These are phyloP conservation scores for Triticum urartu DNA, from an alignment of 176 grass and related monocot species.

Conservation along the genomic window DNA sequence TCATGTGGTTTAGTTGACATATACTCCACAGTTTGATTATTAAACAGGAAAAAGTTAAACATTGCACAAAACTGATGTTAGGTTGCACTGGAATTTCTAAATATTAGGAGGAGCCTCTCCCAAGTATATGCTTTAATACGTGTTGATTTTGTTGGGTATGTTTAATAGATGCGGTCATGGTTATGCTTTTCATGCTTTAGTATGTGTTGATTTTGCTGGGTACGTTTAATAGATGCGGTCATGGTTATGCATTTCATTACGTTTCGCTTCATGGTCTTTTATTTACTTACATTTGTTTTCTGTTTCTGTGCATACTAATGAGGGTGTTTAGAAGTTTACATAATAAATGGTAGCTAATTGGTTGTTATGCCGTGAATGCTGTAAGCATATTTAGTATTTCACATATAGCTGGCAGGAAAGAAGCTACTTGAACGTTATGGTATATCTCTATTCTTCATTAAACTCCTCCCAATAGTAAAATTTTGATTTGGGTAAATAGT, in stretches of 20 bases:
- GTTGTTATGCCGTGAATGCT: neutral
- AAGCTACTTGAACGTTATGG: neutral
- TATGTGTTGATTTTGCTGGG: neutral
- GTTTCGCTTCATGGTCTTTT: neutral
- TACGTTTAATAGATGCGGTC: neutral
- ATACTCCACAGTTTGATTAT: slow-evolving; percentile 8
- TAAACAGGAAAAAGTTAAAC: too few relatives aligned
- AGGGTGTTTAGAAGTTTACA: neutral
- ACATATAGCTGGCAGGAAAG: slow-evolving; percentile 13
- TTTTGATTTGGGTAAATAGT: neutral
- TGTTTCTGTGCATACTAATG: neutral
- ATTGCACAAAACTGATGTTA: too few relatives aligned
- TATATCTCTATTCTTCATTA: slow-evolving; percentile 1
- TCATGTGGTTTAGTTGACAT: slow-evolving; percentile 14
- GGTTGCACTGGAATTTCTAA: too few relatives aligned
- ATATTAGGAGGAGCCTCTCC: neutral
- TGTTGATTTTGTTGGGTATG: neutral
- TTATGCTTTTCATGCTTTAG: neutral
- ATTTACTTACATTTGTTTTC: slow-evolving; percentile 1
- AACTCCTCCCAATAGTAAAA: neutral
- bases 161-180: neutral
- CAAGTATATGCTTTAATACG: neutral
- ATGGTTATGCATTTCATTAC: neutral
- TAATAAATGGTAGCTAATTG: slow-evolving; percentile 20
- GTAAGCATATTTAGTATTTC: neutral